phyloP scores from a whole-genome alignment of 2,329 filamentous ascomycete species.

The Cercospora nicotianae region DNA sequence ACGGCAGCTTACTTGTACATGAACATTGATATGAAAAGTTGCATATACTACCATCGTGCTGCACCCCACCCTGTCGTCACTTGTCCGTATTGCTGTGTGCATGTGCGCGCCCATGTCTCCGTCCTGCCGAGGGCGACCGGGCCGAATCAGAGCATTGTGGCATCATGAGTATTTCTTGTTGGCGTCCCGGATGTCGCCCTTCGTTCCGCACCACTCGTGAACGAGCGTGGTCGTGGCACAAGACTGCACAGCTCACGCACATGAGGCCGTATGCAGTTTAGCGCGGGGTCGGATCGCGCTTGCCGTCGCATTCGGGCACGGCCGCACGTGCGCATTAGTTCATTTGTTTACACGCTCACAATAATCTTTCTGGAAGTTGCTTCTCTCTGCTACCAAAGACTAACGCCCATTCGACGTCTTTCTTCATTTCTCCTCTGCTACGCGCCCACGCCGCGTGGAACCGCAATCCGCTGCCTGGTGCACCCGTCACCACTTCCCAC shows the following conservation, averaged over 20 bases:
- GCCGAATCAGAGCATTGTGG: background rate
- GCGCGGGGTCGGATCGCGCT: conserved; percentile 3
- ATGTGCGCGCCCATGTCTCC: background rate
- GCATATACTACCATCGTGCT: background rate
- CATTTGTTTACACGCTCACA: conserved; percentile 2
- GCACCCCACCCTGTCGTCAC: background rate
- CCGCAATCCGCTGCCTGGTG: background rate
- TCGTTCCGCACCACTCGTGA: background rate
- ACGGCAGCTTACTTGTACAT: conserved; percentile 9
- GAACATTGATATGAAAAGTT: conserved; percentile 2
- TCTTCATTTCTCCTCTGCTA: background rate
- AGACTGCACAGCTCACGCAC: background rate
- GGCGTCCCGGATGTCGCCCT: background rate
- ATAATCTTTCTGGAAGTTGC: conserved; percentile 4
- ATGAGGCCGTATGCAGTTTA: background rate
- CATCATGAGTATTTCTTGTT: background rate
- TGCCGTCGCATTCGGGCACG: background rate
- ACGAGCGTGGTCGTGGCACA: background rate
- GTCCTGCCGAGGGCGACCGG: background rate
- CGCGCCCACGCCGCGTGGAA: background rate
- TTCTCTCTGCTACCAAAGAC: background rate
- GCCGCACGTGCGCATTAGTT: background rate
- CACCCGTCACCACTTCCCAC: background rate
- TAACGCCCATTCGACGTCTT: background rate
- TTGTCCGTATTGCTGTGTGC: background rate